A percentile compares a stretch with the other conserved stretches of the same genome.
Evolutionary conservation across 2,329 filamentous ascomycete genomes (phyloP).

Genomic region (Zymoseptoria pseudotritici): DNA sequence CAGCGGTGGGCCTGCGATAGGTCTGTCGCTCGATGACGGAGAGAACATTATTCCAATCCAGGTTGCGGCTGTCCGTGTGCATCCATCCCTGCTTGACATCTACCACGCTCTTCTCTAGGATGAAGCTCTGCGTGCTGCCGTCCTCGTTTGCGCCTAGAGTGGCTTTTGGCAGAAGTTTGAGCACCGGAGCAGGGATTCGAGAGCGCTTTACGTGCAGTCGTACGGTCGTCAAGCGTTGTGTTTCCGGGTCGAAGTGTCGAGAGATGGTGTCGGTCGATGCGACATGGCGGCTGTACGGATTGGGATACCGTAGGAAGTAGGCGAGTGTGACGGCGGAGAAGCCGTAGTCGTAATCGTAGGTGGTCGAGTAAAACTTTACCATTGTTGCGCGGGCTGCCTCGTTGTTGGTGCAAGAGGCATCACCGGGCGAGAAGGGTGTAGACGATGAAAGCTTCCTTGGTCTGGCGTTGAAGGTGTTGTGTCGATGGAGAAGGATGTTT

Average conservation of each 20-base stretch:
- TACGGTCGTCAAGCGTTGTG: constrained; percentile 67
- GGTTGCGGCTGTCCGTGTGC: constrained; percentile 70
- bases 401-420: constrained; percentile 9
- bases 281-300: constrained; percentile 76
- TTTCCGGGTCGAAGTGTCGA: constrained; percentile 62
- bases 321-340: constrained; percentile 81
- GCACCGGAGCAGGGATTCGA: constrained; percentile 64
- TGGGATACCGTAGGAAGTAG: constrained; percentile 84
- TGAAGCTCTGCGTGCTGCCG: constrained; percentile 64
- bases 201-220: constrained; percentile 77
- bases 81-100: constrained; percentile 77
- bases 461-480: not conserved
- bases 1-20: constrained; percentile 49
- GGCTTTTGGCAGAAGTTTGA: constrained; percentile 66
- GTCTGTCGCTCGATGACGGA: constrained; percentile 70
- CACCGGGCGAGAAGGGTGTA: constrained; percentile 6
- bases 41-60: constrained; percentile 74
- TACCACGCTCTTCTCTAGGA: constrained; percentile 71
- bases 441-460: not conserved
- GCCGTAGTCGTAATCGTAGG: constrained; percentile 69
- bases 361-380: constrained; percentile 48
- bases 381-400: constrained; percentile 26
- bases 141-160: constrained; percentile 53
- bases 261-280: constrained; percentile 76
- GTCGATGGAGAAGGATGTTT: not conserved